Evolutionary conservation across 352 stramenopile genomes (phyloP).

Genomic region (Phytopythium kandeliae): DNA sequence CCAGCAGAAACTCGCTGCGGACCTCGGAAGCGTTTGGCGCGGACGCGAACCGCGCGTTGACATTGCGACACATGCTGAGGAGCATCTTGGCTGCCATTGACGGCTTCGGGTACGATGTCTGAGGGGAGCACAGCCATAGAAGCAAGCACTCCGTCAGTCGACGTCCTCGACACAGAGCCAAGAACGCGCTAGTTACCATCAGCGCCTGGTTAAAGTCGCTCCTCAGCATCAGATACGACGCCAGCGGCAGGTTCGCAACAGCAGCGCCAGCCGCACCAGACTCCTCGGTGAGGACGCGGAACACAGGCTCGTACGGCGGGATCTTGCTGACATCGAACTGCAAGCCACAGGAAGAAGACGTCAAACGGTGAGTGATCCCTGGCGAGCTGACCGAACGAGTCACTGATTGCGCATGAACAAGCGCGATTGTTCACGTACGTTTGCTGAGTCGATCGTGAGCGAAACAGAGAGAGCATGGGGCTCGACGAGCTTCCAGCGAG

Average conservation of each 20-base stretch:
- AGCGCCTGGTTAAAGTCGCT: constrained; percentile 45
- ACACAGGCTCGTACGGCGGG: constrained; percentile 59
- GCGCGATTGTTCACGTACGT: constrained; percentile 17
- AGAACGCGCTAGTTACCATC: constrained; percentile 18
- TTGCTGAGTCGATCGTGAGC: constrained; percentile 42
- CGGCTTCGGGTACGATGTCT: constrained; percentile 66
- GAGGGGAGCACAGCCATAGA: neutral
- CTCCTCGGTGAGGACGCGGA: constrained; percentile 71
- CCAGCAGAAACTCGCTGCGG: constrained; percentile 74
- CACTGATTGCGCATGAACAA: neutral
- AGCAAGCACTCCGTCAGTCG: neutral
- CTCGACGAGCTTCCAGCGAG: constrained; percentile 16
- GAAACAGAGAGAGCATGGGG: constrained; percentile 31
- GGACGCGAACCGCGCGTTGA: constrained; percentile 57
- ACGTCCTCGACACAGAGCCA: neutral
- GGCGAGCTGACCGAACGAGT: neutral
- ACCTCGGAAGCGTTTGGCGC: constrained; percentile 17
- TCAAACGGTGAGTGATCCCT: neutral
- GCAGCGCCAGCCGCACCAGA: constrained; percentile 55
- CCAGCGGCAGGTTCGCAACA: constrained; percentile 59
- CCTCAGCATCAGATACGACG: constrained; percentile 62
- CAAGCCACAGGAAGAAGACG: neutral
- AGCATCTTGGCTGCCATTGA: constrained; percentile 68
- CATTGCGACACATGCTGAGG: constrained; percentile 40
- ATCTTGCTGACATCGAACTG: constrained; percentile 58